These are phyloP conservation scores for Nyctanthes arbortristis DNA, from an alignment of 257 asterid species.

Conservation along the genomic window DNA sequence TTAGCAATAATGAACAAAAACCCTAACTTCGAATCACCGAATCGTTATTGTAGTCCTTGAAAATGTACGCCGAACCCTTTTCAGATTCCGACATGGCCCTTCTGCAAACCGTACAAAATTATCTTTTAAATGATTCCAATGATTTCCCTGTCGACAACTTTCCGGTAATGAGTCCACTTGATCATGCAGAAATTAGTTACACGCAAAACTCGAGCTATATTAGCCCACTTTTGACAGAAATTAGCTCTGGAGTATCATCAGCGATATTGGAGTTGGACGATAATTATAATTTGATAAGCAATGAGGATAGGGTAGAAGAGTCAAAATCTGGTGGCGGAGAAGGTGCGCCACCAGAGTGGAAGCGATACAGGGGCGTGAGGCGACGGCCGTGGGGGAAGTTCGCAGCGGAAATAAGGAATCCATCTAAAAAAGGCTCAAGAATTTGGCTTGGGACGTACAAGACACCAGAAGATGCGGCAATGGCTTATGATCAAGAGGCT, in stretches of 20 bases:
- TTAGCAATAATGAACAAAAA: background rate
- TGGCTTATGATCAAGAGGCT: conserved; percentile 51
- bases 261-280: background rate
- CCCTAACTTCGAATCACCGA: background rate
- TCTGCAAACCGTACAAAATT: conserved; percentile 23
- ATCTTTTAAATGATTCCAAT: conserved; percentile 29
- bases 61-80: conserved; percentile 22
- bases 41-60: background rate
- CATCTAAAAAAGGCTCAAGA: conserved; percentile 40
- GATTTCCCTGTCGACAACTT: background rate
- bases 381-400: conserved; percentile 60
- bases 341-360: conserved; percentile 31
- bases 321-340: too few species aligned
- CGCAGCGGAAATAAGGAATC: conserved; percentile 56
- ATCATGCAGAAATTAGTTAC: background rate
- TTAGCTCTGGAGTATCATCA: background rate
- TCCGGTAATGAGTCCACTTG: background rate
- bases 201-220: background rate
- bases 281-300: background rate
- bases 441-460: conserved; percentile 57
- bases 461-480: conserved; percentile 61
- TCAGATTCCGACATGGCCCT: conserved; percentile 20
- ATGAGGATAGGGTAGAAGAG: background rate
- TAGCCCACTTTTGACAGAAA: background rate
- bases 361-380: conserved; percentile 49